A percentile compares a stretch with the other conserved stretches of the same genome.
These are phyloP conservation scores for Arxiozyma heterogenica DNA, from an alignment of 1,139 yeast species.

Conservation along the genomic window DNA sequence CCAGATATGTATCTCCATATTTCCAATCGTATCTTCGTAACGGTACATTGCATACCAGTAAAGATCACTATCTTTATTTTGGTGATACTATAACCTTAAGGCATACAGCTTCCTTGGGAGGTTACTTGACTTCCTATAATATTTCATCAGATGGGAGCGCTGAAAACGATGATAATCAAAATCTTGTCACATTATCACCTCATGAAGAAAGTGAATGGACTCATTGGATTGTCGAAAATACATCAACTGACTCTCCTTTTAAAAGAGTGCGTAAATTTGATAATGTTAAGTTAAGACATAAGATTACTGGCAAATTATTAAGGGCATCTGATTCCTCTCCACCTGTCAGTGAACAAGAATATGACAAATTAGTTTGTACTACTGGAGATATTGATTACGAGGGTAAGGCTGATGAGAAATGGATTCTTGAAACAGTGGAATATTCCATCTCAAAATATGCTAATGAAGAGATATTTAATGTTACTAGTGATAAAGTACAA, in stretches of 20 bases:
- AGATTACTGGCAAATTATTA: constrained; percentile 48
- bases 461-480: constrained; percentile 33
- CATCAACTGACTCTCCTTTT: constrained; percentile 17
- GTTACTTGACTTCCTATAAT: constrained; percentile 62
- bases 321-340: constrained; percentile 55
- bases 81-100: constrained; percentile 63
- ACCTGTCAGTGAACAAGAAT: constrained; percentile 74
- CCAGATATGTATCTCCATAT: constrained; percentile 45
- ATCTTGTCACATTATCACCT: constrained; percentile 59
- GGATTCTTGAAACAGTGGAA: constrained; percentile 28
- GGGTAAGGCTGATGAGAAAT: constrained; percentile 47
- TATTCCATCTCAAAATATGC: neutral
- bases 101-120: constrained; percentile 49
- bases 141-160: constrained; percentile 36
- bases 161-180: constrained; percentile 45
- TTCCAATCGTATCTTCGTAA: constrained; percentile 44
- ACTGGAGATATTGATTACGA: constrained; percentile 41
- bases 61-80: constrained; percentile 44
- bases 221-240: constrained; percentile 54
- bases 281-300: constrained; percentile 52
- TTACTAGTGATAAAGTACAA: constrained; percentile 47
- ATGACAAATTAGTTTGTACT: constrained; percentile 64
- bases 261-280: constrained; percentile 42
- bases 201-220: constrained; percentile 46
- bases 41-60: constrained; percentile 23